Percentiles rank a stretch among this genome's conserved stretches.
These are phyloP conservation scores for Phaseolus lunatus DNA, from an alignment of 306 rosid species.

Conservation along the genomic window DNA sequence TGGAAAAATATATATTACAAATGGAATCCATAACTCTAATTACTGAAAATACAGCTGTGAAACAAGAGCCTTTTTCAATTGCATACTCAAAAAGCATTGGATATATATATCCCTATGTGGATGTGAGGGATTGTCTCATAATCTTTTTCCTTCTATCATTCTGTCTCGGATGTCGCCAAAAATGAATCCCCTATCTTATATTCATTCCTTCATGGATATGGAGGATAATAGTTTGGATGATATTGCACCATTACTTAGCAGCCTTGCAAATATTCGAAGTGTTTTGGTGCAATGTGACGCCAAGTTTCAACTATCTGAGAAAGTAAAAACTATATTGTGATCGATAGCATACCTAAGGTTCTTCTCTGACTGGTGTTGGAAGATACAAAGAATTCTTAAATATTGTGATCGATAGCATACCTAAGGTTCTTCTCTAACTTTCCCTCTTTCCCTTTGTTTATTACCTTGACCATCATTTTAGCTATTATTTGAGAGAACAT, in stretches of 20 bases:
- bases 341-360: no score
- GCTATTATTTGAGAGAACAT: no score
- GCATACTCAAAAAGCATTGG: constrained; percentile 16
- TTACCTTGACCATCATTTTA: no score
- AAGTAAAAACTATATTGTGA: no score
- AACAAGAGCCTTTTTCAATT: constrained; percentile 36
- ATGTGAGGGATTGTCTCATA: constrained; percentile 35
- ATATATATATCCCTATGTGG: constrained; percentile 40
- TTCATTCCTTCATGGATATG: background rate
- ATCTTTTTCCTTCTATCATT: constrained; percentile 38
- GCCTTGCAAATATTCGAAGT: background rate
- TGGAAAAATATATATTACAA: constrained; percentile 8
- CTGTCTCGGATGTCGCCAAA: constrained; percentile 46
- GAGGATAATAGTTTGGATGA: background rate
- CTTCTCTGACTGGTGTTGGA: no score
- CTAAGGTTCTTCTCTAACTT: no score
- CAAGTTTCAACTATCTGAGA: background rate
- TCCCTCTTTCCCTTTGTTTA: no score
- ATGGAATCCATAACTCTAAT: constrained; percentile 51
- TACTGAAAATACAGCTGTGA: constrained; percentile 45
- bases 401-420: no score
- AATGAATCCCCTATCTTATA: background rate
- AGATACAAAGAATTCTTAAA: no score
- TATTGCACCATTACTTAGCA: background rate
- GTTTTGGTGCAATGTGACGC: background rate